Conservation (phyloP, 73 alveolate species). For the Breviolum minutum region DNA sequence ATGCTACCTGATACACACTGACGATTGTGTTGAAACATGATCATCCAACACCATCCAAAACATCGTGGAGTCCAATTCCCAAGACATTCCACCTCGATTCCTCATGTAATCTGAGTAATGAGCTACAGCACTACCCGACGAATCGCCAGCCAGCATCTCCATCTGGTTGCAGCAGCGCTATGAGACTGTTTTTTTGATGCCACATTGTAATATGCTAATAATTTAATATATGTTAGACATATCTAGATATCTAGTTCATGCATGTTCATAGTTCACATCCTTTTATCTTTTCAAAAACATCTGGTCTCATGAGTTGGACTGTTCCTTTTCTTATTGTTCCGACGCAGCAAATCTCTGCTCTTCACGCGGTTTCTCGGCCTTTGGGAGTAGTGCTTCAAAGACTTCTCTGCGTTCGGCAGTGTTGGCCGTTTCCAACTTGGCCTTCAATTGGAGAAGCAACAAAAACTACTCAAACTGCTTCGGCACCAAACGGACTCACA, state of each 20-base stretch:
- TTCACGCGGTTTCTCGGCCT: neutral
- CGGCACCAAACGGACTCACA: no score
- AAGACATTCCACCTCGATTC: neutral
- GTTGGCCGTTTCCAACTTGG: slow-evolving; percentile 83
- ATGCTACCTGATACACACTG: neutral
- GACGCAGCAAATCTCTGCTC: neutral
- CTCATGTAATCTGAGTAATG: neutral
- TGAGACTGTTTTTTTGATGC: no score
- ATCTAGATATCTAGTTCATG: neutral
- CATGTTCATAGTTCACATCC: neutral
- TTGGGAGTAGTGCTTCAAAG: slow-evolving; percentile 76
- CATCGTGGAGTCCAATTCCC: neutral
- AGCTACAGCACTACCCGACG: slow-evolving; percentile 83
- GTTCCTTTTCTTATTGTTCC: no score
- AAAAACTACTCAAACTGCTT: no score
- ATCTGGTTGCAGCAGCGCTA: neutral
- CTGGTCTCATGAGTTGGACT: neutral
- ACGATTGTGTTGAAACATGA: neutral
- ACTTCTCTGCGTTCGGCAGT: slow-evolving; percentile 83
- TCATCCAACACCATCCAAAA: neutral
- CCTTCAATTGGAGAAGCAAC: neutral
- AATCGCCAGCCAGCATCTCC: slow-evolving; percentile 92
- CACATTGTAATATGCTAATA: no score
- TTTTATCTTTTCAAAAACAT: neutral
- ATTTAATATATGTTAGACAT: neutral